Conservation (phyloP, 768 basidiomycete genomes). For the Mycena capillaripes region DNA sequence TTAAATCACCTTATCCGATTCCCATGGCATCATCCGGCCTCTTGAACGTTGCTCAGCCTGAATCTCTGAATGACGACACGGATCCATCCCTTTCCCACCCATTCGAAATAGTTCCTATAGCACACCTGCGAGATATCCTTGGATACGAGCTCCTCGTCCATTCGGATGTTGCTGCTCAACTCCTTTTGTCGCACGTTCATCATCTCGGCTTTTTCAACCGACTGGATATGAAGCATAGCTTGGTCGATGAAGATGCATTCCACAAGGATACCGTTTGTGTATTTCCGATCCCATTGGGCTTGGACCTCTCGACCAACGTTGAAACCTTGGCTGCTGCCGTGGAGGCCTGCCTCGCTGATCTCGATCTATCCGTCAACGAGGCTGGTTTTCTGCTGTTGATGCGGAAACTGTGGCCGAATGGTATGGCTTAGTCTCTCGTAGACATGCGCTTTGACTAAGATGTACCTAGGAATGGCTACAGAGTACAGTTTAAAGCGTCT, state of each 20-base stretch:
- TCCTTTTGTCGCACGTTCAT: slow-evolving; percentile 72
- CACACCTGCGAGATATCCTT: slow-evolving; percentile 73
- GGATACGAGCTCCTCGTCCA: slow-evolving; percentile 70
- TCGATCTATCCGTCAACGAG: slow-evolving; percentile 83
- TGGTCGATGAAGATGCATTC: slow-evolving; percentile 53
- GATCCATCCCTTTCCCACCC: slow-evolving; percentile 52
- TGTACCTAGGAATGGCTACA: neutral
- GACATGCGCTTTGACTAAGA: neutral
- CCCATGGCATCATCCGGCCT: slow-evolving; percentile 56
- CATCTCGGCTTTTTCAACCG: slow-evolving; percentile 73
- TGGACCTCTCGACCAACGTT: slow-evolving; percentile 81
- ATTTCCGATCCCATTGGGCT: slow-evolving; percentile 78
- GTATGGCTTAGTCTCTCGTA: slow-evolving; percentile 59
- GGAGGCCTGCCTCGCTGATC: slow-evolving; percentile 77
- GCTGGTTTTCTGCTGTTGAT: slow-evolving; percentile 77
- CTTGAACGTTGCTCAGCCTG: slow-evolving; percentile 57
- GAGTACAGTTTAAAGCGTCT: slow-evolving; percentile 74
- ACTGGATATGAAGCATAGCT: slow-evolving; percentile 49
- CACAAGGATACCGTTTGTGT: slow-evolving; percentile 59
- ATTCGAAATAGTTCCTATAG: slow-evolving; percentile 67
- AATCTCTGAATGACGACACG: slow-evolving; percentile 36
- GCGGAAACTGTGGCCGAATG: slow-evolving; percentile 81
- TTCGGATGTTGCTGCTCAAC: slow-evolving; percentile 64
- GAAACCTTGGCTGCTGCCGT: slow-evolving; percentile 80
- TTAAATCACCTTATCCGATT: slow-evolving; percentile 60